phyloP scores from a whole-genome alignment of 2,329 filamentous ascomycete species.

The Ambrosiella cleistominuta region DNA sequence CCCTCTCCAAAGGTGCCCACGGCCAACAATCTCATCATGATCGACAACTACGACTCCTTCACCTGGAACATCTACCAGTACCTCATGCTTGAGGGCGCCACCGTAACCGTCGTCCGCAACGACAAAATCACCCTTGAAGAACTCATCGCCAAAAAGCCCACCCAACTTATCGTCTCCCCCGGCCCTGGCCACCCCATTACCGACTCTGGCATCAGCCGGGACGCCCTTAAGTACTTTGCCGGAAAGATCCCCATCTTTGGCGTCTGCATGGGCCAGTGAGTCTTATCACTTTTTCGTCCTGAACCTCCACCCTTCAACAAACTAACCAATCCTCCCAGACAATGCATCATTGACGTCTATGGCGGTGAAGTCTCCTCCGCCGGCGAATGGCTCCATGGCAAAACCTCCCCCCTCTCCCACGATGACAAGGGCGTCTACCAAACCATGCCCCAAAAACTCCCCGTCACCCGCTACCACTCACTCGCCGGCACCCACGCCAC shows the following conservation, averaged over 20 bases:
- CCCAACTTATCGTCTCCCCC: conserved; percentile 85
- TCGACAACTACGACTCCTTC: conserved; percentile 99
- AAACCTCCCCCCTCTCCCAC: conserved; percentile 80
- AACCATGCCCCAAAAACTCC: conserved; percentile 60
- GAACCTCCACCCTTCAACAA: neutral
- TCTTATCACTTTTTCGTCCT: neutral
- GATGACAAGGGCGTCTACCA: conserved; percentile 85
- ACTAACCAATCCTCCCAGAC: conserved; percentile 28
- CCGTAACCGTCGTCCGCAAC: conserved; percentile 77
- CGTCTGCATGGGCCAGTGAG: conserved; percentile 95
- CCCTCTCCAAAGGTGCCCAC: conserved; percentile 55
- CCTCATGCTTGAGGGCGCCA: conserved; percentile 84
- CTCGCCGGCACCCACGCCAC: conserved; percentile 82
- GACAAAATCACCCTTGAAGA: conserved; percentile 79
- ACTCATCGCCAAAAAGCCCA: conserved; percentile 66
- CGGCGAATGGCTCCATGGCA: conserved; percentile 91
- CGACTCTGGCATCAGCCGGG: conserved; percentile 85
- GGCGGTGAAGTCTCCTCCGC: conserved; percentile 83
- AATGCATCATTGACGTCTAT: conserved; percentile 91
- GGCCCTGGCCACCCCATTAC: conserved; percentile 83
- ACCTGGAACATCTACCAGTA: conserved; percentile 99
- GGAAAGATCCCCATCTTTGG: conserved; percentile 91
- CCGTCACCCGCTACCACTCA: conserved; percentile 91
- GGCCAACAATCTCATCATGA: conserved; percentile 80
- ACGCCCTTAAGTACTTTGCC: conserved; percentile 76